phyloP scores from a whole-genome alignment of 1,284 basidiomycete species.

The Neotropicomus parvogracilis region DNA sequence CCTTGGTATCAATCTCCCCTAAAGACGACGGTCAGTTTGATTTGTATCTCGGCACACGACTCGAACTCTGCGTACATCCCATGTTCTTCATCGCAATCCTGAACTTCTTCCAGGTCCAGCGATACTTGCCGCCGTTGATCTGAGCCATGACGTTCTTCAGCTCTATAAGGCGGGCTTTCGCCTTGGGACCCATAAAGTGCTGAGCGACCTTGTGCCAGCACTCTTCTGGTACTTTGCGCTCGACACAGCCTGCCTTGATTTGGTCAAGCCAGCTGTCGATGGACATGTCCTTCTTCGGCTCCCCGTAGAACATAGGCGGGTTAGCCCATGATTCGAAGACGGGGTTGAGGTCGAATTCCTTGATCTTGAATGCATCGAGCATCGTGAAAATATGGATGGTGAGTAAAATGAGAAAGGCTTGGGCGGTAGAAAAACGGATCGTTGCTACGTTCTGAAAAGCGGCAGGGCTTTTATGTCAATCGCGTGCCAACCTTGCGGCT shows the following conservation, averaged over 20 bases:
- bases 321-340: slow-evolving; percentile 59
- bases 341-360: slow-evolving; percentile 67
- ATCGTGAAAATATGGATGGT: slow-evolving; percentile 33
- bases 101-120: slow-evolving; percentile 78
- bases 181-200: slow-evolving; percentile 64
- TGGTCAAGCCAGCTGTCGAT: slow-evolving; percentile 67
- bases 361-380: slow-evolving; percentile 71
- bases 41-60: slow-evolving; percentile 4
- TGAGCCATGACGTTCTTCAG: slow-evolving; percentile 67
- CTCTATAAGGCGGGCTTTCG: slow-evolving; percentile 59
- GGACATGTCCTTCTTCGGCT: slow-evolving; percentile 59
- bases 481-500: slow-evolving; percentile 32
- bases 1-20: slow-evolving; percentile 59
- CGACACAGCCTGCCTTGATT: slow-evolving; percentile 63
- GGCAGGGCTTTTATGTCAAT: slow-evolving; percentile 27
- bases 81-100: slow-evolving; percentile 71
- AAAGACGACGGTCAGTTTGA: slow-evolving; percentile 8
- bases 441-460: slow-evolving; percentile 11
- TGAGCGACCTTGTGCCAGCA: slow-evolving; percentile 77
- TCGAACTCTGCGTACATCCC: slow-evolving; percentile 56
- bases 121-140: slow-evolving; percentile 68
- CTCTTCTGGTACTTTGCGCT: slow-evolving; percentile 67
- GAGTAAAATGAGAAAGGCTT: slow-evolving; percentile 1
- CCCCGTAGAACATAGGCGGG: slow-evolving; percentile 62
- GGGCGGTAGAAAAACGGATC: slow-evolving; percentile 14